Evolutionary conservation across 176 grass and related monocot genomes (phyloP).

Genomic region (Guadua angustifolia): DNA sequence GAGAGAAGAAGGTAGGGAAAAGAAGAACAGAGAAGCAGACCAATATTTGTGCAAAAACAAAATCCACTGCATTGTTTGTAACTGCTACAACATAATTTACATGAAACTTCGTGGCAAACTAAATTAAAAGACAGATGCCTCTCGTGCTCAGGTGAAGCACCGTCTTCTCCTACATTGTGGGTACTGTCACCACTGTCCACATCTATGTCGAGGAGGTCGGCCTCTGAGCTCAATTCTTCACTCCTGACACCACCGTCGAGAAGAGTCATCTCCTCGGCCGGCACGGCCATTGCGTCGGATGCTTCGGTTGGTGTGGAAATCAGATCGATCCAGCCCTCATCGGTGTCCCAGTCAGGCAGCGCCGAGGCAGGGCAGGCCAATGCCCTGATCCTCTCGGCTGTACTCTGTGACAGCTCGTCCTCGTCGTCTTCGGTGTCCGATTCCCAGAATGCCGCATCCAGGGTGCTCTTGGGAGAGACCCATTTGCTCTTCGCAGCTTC

Average conservation of each 20-base stretch:
- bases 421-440: slow-evolving; percentile 46
- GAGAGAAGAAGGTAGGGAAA: not conserved
- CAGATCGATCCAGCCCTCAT: slow-evolving; percentile 50
- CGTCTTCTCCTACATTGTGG: not conserved
- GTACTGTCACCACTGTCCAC: not conserved
- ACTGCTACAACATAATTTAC: slow-evolving; percentile 19
- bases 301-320: not conserved
- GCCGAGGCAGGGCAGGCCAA: slow-evolving; percentile 28
- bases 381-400: slow-evolving; percentile 35
- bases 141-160: not conserved
- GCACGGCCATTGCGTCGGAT: not conserved
- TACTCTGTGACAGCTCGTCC: not conserved
- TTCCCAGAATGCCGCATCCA: slow-evolving; percentile 65
- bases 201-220: not conserved
- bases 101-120: not conserved
- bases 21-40: not conserved
- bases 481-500: slow-evolving; percentile 20
- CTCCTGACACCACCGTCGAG: not conserved
- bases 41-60: not conserved
- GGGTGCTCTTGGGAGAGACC: slow-evolving; percentile 79
- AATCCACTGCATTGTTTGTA: slow-evolving; percentile 19
- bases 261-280: not conserved
- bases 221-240: not conserved
- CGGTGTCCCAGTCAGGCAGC: slow-evolving; percentile 49
- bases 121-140: not conserved